Base-by-base conservation (phyloP, 169 alveolate species). In the Amoebophrya sp. region DNA sequence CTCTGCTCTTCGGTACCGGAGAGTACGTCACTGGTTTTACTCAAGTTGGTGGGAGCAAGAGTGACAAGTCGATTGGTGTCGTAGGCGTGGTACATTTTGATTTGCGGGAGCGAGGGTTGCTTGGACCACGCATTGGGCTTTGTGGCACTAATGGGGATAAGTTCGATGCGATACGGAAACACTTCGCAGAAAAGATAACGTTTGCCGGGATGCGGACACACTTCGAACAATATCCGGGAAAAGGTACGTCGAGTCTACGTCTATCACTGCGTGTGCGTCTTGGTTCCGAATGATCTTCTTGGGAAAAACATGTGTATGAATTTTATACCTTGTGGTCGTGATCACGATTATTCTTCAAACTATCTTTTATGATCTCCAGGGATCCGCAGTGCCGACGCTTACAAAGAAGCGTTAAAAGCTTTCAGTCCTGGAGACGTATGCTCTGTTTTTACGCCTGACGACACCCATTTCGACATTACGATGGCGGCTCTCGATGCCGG, bases 371-470 rank as follows among this genome's bases (percentile, higher is more conserved):
- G n/a, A n/a, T n/a, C n/a, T n/a, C n/a, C n/a, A n/a, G n/a, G n/a
- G n/a, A n/a, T n/a, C n/a, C 83, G 83, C 39, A 36, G n/a, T 36
- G 38, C 83, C 33, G 38, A 26, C 18, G 83, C 83, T 1, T 65
- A 65, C 33, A 6, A 0, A 36, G 83, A 65, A 26, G 83, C 83
- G 33, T 1, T 65, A 0, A 18, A 65, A 41, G 41, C 89, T 54
- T 54, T 33, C 40, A 14, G 41, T 41, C 33, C 89, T 41, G 89
- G 89, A 34, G 65, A 54, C 29, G 54, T 26, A 47, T 38, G 65
- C 65, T 39, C 77, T 24, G 40, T 91, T 33, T 65, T 91, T 76
- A 91, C 93, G 0, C 93, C 93, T 41, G 93, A 91, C 26, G 55
- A 38, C 40, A 91, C 93, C 41, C 90, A 91, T 90, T 91, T 55